These are phyloP conservation scores for Backusella westeae DNA, from an alignment of 192 early-diverging fungal species.

Conservation along the genomic window DNA sequence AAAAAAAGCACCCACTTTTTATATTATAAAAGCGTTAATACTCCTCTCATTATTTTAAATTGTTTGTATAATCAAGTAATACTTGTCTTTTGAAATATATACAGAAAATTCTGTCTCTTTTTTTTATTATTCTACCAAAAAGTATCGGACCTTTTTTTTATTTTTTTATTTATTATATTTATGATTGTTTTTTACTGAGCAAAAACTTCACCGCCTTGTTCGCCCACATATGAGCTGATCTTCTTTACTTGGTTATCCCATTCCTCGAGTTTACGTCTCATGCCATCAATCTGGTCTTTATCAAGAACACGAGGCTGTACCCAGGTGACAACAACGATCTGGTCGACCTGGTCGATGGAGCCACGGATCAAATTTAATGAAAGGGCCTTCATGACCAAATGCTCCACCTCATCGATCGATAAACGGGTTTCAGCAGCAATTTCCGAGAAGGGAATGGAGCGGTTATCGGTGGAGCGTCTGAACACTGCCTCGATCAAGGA, in stretches of 20 bases:
- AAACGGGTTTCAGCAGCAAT: constrained; percentile 85
- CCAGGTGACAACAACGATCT: constrained; percentile 89
- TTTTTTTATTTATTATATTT: constrained; percentile 1
- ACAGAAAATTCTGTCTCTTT: not conserved
- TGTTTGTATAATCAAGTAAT: not conserved
- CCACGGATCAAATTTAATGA: constrained; percentile 91
- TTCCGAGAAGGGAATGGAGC: constrained; percentile 73
- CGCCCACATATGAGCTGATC: constrained; percentile 67
- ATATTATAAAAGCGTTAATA: not conserved
- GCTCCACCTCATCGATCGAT: constrained; percentile 85
- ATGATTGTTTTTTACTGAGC: constrained; percentile 35
- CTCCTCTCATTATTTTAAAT: not conserved
- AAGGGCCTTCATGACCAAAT: constrained; percentile 97
- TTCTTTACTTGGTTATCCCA: constrained; percentile 87
- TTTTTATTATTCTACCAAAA: constrained; percentile 1
- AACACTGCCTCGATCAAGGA: constrained; percentile 95
- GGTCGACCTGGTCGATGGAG: constrained; percentile 93
- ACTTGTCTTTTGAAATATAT: constrained; percentile 3
- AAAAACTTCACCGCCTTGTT: constrained; percentile 68
- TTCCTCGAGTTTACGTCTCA: constrained; percentile 77
- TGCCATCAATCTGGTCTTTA: constrained; percentile 80
- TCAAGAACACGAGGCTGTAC: constrained; percentile 97
- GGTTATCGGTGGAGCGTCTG: constrained; percentile 71
- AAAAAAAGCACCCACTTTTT: not conserved
- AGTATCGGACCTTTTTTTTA: not conserved